Base-by-base conservation (phyloP, 495 filamentous ascomycete species). In the Neurospora pannonica region DNA sequence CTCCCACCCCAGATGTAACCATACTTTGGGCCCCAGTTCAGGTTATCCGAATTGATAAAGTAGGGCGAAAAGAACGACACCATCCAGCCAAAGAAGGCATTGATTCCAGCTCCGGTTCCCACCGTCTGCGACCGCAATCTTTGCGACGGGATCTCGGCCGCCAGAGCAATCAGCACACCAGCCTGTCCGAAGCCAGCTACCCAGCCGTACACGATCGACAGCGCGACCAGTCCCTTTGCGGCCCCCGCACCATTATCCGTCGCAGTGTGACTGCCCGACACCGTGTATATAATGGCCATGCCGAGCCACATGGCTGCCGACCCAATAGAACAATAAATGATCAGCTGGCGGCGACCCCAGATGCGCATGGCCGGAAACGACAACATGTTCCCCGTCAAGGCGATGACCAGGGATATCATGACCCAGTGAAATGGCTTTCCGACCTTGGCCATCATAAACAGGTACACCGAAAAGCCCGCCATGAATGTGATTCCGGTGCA, bases 1-100 rank as follows among this genome's bases (percentile, higher is more conserved):
- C 80, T 83, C 1, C 71, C 86, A 2, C 82, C 84, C 86, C 86
- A 88, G 70, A 89, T 87, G 73, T 88, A 88, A 0, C 84, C 83
- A 71, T 88, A 87, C 74, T 83, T 83, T 5, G 85, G 83, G 0
- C 84, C 83, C 85, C 85, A 87, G 75, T 85, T 84, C 10, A 87
- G 76, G 28, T 84, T 77, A 15, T 83, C 79, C 1, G 85, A 84
- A 72, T 87, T 86, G 75, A 87, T 86, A 70, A 87, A 87, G 72
- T 86, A 87, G 5, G 85, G 84, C 2, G 84, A 80, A 72, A 78
- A 85, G 78, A 86, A 87, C 2, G 80, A 77, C 4, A 78, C 79
- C 9, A 85, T 71, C 85, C 85, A 87, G 4, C 79, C 82, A 40
- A 85, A 78, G 40, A 87, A 72, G 43, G 84, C 87, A 10, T 84